Percentiles rank a stretch among this genome's conserved stretches.
These are phyloP conservation scores for Diversispora epigaea DNA, from an alignment of 192 early-diverging fungal species.

Conservation along the genomic window DNA sequence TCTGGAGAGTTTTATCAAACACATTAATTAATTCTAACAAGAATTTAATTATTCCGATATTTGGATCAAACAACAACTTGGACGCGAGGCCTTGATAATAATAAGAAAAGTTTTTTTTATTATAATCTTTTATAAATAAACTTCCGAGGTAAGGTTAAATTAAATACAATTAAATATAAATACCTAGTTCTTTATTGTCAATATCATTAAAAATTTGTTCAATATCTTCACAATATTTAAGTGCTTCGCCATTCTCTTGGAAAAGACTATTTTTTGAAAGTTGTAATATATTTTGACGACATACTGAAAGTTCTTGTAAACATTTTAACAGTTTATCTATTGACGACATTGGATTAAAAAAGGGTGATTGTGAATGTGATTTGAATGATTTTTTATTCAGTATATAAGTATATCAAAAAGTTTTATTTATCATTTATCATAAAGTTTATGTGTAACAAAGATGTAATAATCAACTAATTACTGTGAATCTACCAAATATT, in stretches of 20 bases:
- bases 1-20: slow-evolving; percentile 31
- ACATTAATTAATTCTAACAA: slow-evolving; percentile 32
- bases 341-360: background rate
- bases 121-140: background rate
- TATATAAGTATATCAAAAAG: too few relatives aligned
- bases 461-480: too few relatives aligned
- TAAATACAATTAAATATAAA: background rate
- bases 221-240: slow-evolving; percentile 13
- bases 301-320: slow-evolving; percentile 9
- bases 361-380: too few relatives aligned
- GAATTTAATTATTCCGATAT: slow-evolving; percentile 48
- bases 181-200: slow-evolving; percentile 5
- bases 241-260: background rate
- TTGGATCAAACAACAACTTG: slow-evolving; percentile 44
- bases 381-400: too few relatives aligned
- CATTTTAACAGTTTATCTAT: slow-evolving; percentile 5
- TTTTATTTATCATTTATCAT: too few relatives aligned
- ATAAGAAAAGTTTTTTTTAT: background rate
- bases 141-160: background rate
- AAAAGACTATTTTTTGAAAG: background rate
- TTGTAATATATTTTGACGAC: slow-evolving; percentile 7
- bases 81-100: slow-evolving; percentile 44
- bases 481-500: too few relatives aligned
- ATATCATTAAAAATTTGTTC: slow-evolving; percentile 18
- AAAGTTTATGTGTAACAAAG: too few relatives aligned